Base-by-base conservation (phyloP, 768 basidiomycete species). In the Hypholoma fasciculare region DNA sequence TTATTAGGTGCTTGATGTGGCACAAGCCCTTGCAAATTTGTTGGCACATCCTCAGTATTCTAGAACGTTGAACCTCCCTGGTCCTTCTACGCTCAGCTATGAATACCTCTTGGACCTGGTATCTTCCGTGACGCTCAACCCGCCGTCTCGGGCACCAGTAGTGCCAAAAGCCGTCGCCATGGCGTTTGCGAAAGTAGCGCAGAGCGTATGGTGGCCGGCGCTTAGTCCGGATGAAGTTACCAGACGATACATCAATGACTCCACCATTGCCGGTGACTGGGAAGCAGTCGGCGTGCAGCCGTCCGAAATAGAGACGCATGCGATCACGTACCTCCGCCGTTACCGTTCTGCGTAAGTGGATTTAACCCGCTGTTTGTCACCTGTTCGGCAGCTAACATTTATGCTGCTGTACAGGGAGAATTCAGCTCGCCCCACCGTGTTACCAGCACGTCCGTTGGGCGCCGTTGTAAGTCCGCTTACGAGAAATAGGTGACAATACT, bases 201-300 rank as follows among this genome's bases (percentile, higher is more conserved):
- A 90, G 85, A 69, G 72, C 64, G 59, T 80, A 73, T 99, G 94
- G 95, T 98, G 96, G 95, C 95, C 96, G 12, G 82, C 90, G 38
- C 79, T 97, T 50, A 86, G 83, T 69, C 92, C 94, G 1, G 96
- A 99, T 70, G 95, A 97, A 72, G 88, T 99, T 19, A 82, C 84
- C 66, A 81, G 97, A 67, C 84, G 93, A 59, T 97, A 85, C 71
- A 84, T 98, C 63, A 82, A 94, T 74, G 96, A 98, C 72, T 77
- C 78, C 38, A 82, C 86, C 56, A 82, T 78, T 57, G 80, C 77
- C 17, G 92, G 92, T 20, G 89, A 89, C 69, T 98, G 94, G 94
- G 86, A 86, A 64, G 82, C 83, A 47, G 79, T 97, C 59, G 90
- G 91, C 20, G 85, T 98, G 57, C 66, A 74, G 39, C 96, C 96